Percentiles rank a stretch among this genome's conserved stretches.
Conservation (phyloP, 2,329 filamentous ascomycete genomes). For the Arthrobotrys musiformis region DNA sequence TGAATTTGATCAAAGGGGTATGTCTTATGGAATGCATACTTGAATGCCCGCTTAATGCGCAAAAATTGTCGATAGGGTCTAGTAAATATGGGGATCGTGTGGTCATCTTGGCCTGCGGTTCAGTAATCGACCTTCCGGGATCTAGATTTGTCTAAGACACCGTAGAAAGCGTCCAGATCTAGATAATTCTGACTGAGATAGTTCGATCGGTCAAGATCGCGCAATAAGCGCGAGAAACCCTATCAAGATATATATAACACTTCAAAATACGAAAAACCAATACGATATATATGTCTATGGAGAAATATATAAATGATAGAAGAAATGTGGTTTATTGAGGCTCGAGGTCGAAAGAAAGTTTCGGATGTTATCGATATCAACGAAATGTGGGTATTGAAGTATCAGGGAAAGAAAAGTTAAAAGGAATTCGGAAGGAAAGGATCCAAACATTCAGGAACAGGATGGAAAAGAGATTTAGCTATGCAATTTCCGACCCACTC, state of each 20-base stretch:
- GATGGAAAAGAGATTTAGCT: not conserved
- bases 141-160: no score
- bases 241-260: no score
- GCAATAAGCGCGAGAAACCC: not conserved
- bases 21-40: not conserved
- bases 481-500: not conserved
- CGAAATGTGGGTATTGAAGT: no score
- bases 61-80: conserved; percentile 40
- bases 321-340: no score
- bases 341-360: not conserved
- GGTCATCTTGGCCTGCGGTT: not conserved
- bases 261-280: no score
- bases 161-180: no score
- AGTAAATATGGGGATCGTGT: conserved; percentile 23
- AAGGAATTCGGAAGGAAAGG: no score
- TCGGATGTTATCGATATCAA: not conserved
- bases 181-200: no score
- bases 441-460: not conserved
- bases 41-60: conserved; percentile 36
- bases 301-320: no score
- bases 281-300: no score
- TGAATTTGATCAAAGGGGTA: not conserved
- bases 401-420: no score
- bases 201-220: not conserved
- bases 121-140: not conserved